These are phyloP conservation scores for Xylaria sp. DNA, from an alignment of 495 filamentous ascomycete genomes.

Conservation along the genomic window DNA sequence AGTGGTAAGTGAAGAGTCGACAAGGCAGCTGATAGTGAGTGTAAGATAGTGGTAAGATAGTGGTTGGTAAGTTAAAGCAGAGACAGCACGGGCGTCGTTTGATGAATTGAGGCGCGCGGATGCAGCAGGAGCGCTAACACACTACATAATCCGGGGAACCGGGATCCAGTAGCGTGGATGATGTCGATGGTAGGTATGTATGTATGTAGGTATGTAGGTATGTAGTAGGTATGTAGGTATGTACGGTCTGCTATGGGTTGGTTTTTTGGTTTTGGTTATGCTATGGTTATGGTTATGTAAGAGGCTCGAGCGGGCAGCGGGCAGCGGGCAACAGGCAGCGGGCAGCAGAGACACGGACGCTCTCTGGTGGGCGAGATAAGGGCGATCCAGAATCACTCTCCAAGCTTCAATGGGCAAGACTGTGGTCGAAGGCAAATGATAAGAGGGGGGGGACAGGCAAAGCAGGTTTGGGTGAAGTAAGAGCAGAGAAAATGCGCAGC, in stretches of 20 bases:
- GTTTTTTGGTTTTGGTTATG: neutral
- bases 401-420: slow-evolving; percentile 32
- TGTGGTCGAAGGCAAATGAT: slow-evolving; percentile 40
- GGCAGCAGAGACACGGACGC: slow-evolving; percentile 32
- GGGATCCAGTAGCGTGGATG: slow-evolving; percentile 57
- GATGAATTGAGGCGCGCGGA: slow-evolving; percentile 31
- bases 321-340: neutral
- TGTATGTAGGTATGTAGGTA: no score
- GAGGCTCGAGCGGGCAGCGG: slow-evolving; percentile 41
- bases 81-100: neutral
- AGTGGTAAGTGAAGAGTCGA: neutral
- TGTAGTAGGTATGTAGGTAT: no score
- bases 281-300: slow-evolving; percentile 38
- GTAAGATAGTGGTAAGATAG: neutral
- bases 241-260: no score
- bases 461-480: slow-evolving; percentile 56
- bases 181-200: slow-evolving; percentile 23
- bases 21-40: neutral
- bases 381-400: slow-evolving; percentile 34
- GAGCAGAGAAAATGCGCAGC: slow-evolving; percentile 51
- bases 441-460: slow-evolving; percentile 45
- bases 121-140: slow-evolving; percentile 50
- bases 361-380: slow-evolving; percentile 34
- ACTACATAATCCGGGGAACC: slow-evolving; percentile 58
- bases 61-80: no score